Percentiles rank a stretch among this genome's conserved stretches.
Conservation (phyloP, 2,329 filamentous ascomycete genomes). For the Pseudocercospora pini-densiflorae region DNA sequence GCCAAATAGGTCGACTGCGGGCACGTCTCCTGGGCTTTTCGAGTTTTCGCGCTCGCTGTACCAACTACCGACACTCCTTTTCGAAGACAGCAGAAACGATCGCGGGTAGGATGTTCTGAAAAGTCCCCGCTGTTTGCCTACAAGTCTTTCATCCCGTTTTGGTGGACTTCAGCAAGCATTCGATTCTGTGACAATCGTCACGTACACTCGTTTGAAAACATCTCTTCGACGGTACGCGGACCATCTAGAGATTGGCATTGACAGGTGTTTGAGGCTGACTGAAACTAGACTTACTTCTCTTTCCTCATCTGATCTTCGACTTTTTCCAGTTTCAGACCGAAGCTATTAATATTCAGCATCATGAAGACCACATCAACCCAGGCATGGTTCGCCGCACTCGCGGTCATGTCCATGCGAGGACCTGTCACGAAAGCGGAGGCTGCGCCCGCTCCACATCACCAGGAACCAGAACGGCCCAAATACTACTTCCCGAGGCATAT, state of each 20-base stretch:
- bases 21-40: slow-evolving; percentile 2
- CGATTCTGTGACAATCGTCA: slow-evolving; percentile 47
- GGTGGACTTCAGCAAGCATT: slow-evolving; percentile 29
- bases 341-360: slow-evolving; percentile 31
- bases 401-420: slow-evolving; percentile 49
- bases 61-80: slow-evolving; percentile 41
- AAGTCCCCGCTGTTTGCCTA: slow-evolving; percentile 19
- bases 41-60: slow-evolving; percentile 18
- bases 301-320: slow-evolving; percentile 12
- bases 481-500: slow-evolving; percentile 56
- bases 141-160: slow-evolving; percentile 24
- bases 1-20: slow-evolving; percentile 4
- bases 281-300: slow-evolving; percentile 18
- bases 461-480: slow-evolving; percentile 43
- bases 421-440: slow-evolving; percentile 54
- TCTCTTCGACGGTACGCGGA: slow-evolving; percentile 42
- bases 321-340: slow-evolving; percentile 25
- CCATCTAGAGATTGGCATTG: not conserved
- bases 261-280: slow-evolving; percentile 8
- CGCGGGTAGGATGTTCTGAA: slow-evolving; percentile 35
- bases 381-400: slow-evolving; percentile 53
- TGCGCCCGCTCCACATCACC: slow-evolving; percentile 50
- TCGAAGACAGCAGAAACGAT: slow-evolving; percentile 19
- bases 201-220: slow-evolving; percentile 56
- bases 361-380: slow-evolving; percentile 51